These are phyloP conservation scores for Tetraselmis chui DNA, from an alignment of 139 green algal species.

Conservation along the genomic window DNA sequence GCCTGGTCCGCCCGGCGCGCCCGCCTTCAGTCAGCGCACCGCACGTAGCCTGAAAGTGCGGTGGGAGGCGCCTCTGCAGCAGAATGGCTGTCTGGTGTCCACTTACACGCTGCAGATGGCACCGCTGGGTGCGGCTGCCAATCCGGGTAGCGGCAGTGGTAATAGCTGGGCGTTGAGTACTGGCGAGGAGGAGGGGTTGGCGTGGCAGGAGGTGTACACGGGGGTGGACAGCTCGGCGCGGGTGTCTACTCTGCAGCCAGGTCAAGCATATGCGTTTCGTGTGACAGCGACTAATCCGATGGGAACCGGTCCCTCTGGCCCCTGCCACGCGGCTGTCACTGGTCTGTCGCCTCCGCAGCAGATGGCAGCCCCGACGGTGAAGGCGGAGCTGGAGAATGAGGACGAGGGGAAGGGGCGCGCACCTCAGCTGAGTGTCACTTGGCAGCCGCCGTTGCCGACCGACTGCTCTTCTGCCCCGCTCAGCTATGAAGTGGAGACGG, in stretches of 20 bases:
- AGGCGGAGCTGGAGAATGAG: background rate
- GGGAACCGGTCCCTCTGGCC: constrained; percentile 25
- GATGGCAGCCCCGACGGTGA: background rate
- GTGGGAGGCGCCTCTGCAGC: constrained; percentile 38
- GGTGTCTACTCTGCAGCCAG: constrained; percentile 28
- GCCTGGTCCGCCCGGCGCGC: constrained; percentile 28
- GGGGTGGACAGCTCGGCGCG: constrained; percentile 18
- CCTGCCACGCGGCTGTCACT: constrained; percentile 11
- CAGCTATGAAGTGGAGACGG: constrained; percentile 35
- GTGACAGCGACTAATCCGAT: constrained; percentile 38
- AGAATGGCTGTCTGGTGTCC: constrained; percentile 37
- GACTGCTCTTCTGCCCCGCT: constrained; percentile 16
- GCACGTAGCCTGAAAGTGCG: constrained; percentile 25
- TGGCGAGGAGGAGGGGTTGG: background rate
- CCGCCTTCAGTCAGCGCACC: constrained; percentile 11
- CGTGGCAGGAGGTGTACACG: constrained; percentile 24
- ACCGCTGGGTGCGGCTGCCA: background rate
- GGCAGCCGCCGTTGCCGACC: constrained; percentile 13
- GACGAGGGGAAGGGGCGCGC: background rate
- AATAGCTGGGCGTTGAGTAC: too few species aligned
- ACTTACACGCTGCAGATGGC: constrained; percentile 33
- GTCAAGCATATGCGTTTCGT: constrained; percentile 32
- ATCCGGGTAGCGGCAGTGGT: too few species aligned
- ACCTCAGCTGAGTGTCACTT: constrained; percentile 13
- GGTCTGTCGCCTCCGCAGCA: constrained; percentile 26